Evolutionary conservation across 1,139 yeast species (phyloP).

Genomic region (Sugiyamaella novakii): DNA sequence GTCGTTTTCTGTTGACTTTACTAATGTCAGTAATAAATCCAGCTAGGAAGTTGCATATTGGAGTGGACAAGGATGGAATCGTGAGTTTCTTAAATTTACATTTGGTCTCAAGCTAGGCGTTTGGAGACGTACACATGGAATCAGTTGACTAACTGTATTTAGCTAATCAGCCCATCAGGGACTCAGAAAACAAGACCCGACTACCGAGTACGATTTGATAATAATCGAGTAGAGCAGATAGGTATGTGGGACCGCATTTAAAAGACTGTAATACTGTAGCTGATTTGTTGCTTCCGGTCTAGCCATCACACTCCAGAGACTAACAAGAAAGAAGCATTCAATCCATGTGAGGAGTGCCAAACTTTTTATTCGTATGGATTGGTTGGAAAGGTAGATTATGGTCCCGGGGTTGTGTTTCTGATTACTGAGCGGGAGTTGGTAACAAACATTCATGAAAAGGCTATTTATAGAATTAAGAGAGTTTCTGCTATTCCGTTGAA

Average conservation of each 20-base stretch:
- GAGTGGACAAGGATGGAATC: conserved; percentile 9
- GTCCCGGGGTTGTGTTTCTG: conserved; percentile 29
- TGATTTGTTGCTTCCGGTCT: no score
- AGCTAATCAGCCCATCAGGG: conserved; percentile 8
- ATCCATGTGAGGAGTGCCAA: background rate
- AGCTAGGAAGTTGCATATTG: conserved; percentile 5
- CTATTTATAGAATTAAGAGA: conserved; percentile 26
- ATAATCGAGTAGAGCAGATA: conserved; percentile 15
- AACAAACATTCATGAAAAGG: conserved; percentile 21
- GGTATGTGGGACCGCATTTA: no score
- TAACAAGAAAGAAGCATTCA: no score
- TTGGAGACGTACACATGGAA: conserved; percentile 8
- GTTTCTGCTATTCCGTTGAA: conserved; percentile 28
- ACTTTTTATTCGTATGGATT: conserved; percentile 25
- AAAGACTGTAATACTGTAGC: no score
- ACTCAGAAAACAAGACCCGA: background rate
- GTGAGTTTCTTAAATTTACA: conserved; percentile 3
- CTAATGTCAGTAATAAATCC: conserved; percentile 17
- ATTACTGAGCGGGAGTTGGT: conserved; percentile 28
- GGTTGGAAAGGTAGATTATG: conserved; percentile 30
- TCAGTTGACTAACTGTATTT: background rate
- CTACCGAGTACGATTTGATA: conserved; percentile 12
- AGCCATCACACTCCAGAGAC: no score
- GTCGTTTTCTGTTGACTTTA: no score
- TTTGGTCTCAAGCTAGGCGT: background rate